phyloP scores from a whole-genome alignment of 2,329 filamentous ascomycete genomes.

The Aureobasidium leucospermi region DNA sequence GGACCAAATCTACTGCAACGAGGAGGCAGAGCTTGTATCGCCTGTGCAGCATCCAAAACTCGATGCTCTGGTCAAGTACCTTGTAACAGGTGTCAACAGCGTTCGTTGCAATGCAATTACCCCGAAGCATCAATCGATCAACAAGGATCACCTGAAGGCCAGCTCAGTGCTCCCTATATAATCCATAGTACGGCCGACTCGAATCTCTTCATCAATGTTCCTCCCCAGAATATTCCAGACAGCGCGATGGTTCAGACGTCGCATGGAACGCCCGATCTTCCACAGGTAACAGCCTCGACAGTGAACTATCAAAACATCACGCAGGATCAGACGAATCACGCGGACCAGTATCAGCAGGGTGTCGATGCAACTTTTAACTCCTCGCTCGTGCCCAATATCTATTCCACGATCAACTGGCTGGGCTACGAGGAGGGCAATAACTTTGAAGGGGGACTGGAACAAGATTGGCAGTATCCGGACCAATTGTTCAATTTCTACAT shows the following conservation, averaged over 20 bases:
- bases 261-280: no score
- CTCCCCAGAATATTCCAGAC: no score
- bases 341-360: not conserved
- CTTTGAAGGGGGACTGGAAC: not conserved
- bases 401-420: not conserved
- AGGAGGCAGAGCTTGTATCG: slow-evolving; percentile 22
- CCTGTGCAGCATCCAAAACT: slow-evolving; percentile 24
- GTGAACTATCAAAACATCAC: no score
- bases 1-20: slow-evolving; percentile 14
- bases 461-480: not conserved
- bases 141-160: not conserved
- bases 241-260: no score
- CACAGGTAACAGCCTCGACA: no score
- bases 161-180: not conserved
- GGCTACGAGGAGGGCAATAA: not conserved
- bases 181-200: not conserved
- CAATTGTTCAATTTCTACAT: not conserved
- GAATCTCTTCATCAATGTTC: no score
- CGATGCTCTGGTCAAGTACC: slow-evolving; percentile 24
- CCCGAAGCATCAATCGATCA: slow-evolving; percentile 11
- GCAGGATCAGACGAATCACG: no score
- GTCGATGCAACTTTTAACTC: not conserved
- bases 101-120: slow-evolving; percentile 21
- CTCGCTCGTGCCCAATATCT: not conserved
- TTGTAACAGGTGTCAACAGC: slow-evolving; percentile 22